Evolutionary conservation across 2,329 filamentous ascomycete species (phyloP).

Genomic region (Alternaria consortialis): DNA sequence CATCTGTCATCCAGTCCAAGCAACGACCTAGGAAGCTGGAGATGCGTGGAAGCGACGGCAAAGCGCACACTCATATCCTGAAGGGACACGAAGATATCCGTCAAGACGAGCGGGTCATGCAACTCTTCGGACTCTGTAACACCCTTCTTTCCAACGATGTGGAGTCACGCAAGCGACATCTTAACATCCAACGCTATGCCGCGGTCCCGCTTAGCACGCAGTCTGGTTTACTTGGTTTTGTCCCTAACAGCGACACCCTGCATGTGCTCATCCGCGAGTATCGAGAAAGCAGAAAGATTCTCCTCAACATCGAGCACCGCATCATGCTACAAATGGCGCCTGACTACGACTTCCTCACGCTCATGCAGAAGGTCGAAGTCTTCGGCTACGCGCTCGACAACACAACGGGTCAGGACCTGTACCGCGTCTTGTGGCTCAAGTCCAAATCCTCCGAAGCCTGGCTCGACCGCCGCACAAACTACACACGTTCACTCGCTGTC

Average conservation of each 20-base stretch:
- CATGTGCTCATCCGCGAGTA: slow-evolving; percentile 98
- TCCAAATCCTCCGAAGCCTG: slow-evolving; percentile 97
- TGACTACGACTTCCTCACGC: slow-evolving; percentile 96
- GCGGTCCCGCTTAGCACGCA: slow-evolving; percentile 97
- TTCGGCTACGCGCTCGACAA: slow-evolving; percentile 99
- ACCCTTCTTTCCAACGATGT: slow-evolving; percentile 92
- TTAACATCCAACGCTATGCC: slow-evolving; percentile 94
- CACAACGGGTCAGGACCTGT: slow-evolving; percentile 97
- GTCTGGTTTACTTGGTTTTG: slow-evolving; percentile 94
- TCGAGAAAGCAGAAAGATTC: slow-evolving; percentile 93
- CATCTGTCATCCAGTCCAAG: slow-evolving; percentile 95
- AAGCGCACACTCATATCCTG: slow-evolving; percentile 84
- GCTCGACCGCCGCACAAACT: slow-evolving; percentile 98
- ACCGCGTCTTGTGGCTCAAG: slow-evolving; percentile 98
- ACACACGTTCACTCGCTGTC: slow-evolving; percentile 93
- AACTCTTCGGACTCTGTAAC: slow-evolving; percentile 97
- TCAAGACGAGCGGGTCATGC: slow-evolving; percentile 99
- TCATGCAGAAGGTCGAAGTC: slow-evolving; percentile 99
- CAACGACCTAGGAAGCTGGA: slow-evolving; percentile 91
- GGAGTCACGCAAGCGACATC: slow-evolving; percentile 95
- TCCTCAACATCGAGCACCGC: slow-evolving; percentile 98
- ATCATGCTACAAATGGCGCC: slow-evolving; percentile 99
- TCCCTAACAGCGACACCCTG: slow-evolving; percentile 95
- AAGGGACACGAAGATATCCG: slow-evolving; percentile 99
- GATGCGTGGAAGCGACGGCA: slow-evolving; percentile 87